A percentile compares a stretch with the other conserved stretches of the same genome.
Evolutionary conservation across 1,139 yeast species (phyloP).

Genomic region (Suhomyces bokatorum): DNA sequence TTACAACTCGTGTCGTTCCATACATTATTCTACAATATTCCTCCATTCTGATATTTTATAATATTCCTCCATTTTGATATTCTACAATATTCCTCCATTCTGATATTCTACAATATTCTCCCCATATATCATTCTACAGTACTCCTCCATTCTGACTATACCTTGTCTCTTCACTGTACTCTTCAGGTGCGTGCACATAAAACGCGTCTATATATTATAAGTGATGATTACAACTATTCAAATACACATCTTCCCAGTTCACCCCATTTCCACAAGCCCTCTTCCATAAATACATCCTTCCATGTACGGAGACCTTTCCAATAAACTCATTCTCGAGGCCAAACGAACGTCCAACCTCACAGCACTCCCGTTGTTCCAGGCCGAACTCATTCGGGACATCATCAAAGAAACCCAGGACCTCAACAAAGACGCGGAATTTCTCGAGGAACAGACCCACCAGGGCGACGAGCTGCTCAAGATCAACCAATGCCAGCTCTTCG

Average conservation of each 20-base stretch:
- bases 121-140: too few species aligned
- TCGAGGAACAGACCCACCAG: slow-evolving; percentile 26
- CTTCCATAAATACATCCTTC: neutral
- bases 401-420: slow-evolving; percentile 60
- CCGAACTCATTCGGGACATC: slow-evolving; percentile 69
- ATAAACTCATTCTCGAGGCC: slow-evolving; percentile 81
- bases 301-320: slow-evolving; percentile 91
- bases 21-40: too few species aligned
- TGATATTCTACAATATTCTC: too few species aligned
- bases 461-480: slow-evolving; percentile 44
- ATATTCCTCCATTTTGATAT: too few species aligned
- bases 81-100: too few species aligned
- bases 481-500: slow-evolving; percentile 72
- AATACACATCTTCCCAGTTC: neutral
- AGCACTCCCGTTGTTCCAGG: slow-evolving; percentile 70
- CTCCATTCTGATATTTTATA: too few species aligned
- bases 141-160: too few species aligned
- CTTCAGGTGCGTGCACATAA: neutral
- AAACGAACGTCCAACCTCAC: slow-evolving; percentile 71
- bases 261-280: neutral
- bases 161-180: too few species aligned
- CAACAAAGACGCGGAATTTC: slow-evolving; percentile 50
- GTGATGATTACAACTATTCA: too few species aligned
- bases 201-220: neutral
- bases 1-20: too few species aligned